These are phyloP conservation scores for Chlamydomonas sp. DNA, from an alignment of 139 green algal genomes.

Conservation along the genomic window DNA sequence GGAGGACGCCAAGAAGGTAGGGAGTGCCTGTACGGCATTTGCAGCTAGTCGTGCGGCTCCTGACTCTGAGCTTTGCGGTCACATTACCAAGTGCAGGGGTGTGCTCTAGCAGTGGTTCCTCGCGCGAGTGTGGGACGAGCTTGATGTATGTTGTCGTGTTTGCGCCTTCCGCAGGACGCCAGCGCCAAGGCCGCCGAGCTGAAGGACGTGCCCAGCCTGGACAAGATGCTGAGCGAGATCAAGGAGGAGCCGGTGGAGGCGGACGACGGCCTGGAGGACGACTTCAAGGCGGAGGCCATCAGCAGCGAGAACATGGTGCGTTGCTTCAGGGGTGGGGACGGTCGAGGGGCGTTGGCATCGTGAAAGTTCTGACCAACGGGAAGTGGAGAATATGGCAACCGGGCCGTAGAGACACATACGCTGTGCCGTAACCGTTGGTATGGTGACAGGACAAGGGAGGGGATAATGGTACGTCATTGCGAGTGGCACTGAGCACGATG, in stretches of 20 bases:
- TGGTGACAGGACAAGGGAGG: no score
- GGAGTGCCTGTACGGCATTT: neutral
- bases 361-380: no score
- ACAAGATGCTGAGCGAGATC: constrained; percentile 56
- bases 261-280: constrained; percentile 53
- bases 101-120: neutral
- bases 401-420: no score
- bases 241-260: constrained; percentile 56
- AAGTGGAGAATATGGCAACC: no score
- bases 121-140: constrained; percentile 12
- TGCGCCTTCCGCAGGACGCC: neutral
- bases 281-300: constrained; percentile 68
- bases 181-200: constrained; percentile 32
- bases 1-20: constrained; percentile 44
- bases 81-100: neutral
- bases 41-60: no score
- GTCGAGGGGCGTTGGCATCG: no score
- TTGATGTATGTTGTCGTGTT: neutral
- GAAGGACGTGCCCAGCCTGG: constrained; percentile 66
- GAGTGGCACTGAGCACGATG: no score
- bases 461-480: no score
- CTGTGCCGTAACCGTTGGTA: no score
- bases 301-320: constrained; percentile 55
- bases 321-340: no score
- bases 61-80: neutral